These are phyloP conservation scores for Marasmius oreades DNA, from an alignment of 1,284 basidiomycete genomes.

Conservation along the genomic window DNA sequence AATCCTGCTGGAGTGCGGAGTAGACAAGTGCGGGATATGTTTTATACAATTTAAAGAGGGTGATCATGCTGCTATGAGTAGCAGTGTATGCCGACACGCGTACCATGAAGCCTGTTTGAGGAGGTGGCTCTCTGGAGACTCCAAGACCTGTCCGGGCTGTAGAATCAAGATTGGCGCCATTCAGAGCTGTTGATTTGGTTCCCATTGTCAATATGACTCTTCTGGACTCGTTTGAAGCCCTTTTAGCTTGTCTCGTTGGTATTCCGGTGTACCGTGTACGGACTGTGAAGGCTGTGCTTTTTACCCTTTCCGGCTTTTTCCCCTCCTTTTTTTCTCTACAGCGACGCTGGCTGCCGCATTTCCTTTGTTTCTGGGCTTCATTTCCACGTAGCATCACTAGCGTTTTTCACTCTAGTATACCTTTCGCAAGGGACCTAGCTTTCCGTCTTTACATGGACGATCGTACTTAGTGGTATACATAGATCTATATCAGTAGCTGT, in stretches of 20 bases:
- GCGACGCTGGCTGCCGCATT: background rate
- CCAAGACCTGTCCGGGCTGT: conserved; percentile 54
- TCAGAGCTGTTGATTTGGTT: background rate
- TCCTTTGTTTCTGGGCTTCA: background rate
- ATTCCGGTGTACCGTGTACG: background rate
- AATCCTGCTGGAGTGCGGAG: conserved; percentile 63
- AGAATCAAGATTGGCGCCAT: conserved; percentile 30
- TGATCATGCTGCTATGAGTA: conserved; percentile 50
- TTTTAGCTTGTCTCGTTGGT: background rate
- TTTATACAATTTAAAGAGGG: conserved; percentile 69
- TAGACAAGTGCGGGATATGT: conserved; percentile 81
- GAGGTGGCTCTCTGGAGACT: conserved; percentile 46
- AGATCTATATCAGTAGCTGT: too few species aligned
- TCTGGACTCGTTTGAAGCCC: background rate
- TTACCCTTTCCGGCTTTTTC: too few species aligned
- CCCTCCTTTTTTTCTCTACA: background rate
- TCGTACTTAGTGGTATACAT: too few species aligned
- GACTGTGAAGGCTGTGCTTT: background rate
- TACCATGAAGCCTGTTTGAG: conserved; percentile 60
- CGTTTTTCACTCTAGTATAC: too few species aligned
- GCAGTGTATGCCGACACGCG: conserved; percentile 68
- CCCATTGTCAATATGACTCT: background rate
- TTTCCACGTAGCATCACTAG: too few species aligned
- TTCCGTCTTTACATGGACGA: too few species aligned
- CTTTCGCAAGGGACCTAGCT: too few species aligned